Base-by-base conservation (phyloP, 2,329 filamentous ascomycete genomes). In the Emergomyces orientalis region DNA sequence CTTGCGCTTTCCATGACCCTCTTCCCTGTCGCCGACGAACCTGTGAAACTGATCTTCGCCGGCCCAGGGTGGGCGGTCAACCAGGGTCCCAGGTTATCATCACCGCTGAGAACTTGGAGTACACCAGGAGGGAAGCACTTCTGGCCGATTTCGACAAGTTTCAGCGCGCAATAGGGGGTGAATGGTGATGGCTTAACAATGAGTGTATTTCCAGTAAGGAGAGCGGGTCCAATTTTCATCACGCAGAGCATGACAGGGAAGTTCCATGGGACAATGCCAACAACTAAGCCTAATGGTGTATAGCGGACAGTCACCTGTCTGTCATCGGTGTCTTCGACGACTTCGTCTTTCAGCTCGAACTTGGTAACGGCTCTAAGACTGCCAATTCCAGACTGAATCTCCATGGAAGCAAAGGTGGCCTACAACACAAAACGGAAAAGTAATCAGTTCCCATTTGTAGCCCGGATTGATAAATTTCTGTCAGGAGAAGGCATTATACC, bases 201-300 rank as follows among this genome's bases (percentile, higher is more conserved):
- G 25, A 84, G 73, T n/a, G 76, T 73, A 69, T 83, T 82, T 32
- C 81, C 82, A 0, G 82, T 81, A 30, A 83, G 71, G 2, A 84
- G 70, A 0, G 81, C 77, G 0, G 79, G 75, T 5, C 73, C 75
- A 43, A 83, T 76, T 71, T 86, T 86, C 56, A 81, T 74, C 60
- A 78, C 76, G 14, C 78, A 76, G 27, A 78, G 64, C 25, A 74
- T 59, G 13, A 77, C 63, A 3, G 77, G 75, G 65, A 72, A 86
- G 70, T 86, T 86, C 84, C 84, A 86, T 0, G 84, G 83, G 30
- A 82, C 81, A 67, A 86, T 86, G 63, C 80, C 84, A 14, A 76
- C 82, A 1, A 79, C 67, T 17, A 78, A 74, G 4, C 76, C 76
- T 1, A 78, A 64, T 0, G 77, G 76, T 0, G 69, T 73, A 61